Percentiles rank a stretch among this genome's conserved stretches.
Evolutionary conservation across 345 rosid species (phyloP).

Genomic region (Draba incana): DNA sequence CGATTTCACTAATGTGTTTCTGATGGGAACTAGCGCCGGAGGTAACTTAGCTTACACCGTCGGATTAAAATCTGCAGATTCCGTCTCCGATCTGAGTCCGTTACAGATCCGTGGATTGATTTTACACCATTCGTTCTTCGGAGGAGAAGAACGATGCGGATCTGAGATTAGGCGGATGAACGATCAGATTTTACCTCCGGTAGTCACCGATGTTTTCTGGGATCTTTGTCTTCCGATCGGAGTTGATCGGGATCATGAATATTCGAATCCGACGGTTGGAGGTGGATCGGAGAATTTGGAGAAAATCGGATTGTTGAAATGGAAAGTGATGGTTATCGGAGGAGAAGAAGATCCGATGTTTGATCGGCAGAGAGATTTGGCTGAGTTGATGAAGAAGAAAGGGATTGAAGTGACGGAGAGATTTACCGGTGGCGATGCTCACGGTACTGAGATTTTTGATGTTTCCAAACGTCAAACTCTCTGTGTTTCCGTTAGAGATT

Average conservation of each 20-base stretch:
- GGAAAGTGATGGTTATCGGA: conserved; percentile 53
- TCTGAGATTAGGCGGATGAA: conserved; percentile 51
- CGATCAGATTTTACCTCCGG: conserved; percentile 40
- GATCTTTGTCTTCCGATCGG: conserved; percentile 56
- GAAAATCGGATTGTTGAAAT: conserved; percentile 37
- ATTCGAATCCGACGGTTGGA: conserved; percentile 51
- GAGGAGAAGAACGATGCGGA: conserved; percentile 50
- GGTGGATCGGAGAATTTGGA: conserved; percentile 40
- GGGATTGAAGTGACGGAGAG: conserved; percentile 45
- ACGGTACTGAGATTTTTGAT: conserved; percentile 43
- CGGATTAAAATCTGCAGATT: conserved; percentile 43
- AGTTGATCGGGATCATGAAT: conserved; percentile 60
- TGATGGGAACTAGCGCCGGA: conserved; percentile 67
- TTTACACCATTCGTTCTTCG: conserved; percentile 62
- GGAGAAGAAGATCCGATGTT: conserved; percentile 53
- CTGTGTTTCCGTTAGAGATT: conserved; percentile 24
- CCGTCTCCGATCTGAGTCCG: conserved; percentile 38
- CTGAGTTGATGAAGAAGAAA: conserved; percentile 46
- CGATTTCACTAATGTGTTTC: conserved; percentile 45
- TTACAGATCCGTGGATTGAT: conserved; percentile 65
- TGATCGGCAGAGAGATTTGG: conserved; percentile 52
- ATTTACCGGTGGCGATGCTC: conserved; percentile 46
- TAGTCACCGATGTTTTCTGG: conserved; percentile 55
- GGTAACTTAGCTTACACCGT: conserved; percentile 59
- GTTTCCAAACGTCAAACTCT: conserved; percentile 35